Percentiles rank a stretch among this genome's conserved stretches.
phyloP scores from a whole-genome alignment of 305 asterid species.

The Plantago coronopus region DNA sequence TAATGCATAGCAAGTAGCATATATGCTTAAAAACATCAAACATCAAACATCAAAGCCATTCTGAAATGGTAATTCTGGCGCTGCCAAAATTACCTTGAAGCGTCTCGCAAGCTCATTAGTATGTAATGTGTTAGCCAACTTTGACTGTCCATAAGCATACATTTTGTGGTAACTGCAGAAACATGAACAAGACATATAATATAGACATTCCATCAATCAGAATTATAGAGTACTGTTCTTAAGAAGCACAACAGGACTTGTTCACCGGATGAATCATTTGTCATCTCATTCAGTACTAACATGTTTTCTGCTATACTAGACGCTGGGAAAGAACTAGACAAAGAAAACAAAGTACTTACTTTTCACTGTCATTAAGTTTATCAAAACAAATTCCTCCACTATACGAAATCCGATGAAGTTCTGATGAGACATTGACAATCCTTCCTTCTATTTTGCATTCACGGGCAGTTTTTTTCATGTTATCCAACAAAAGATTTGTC shows the following conservation, averaged over 20 bases:
- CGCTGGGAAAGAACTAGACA: conserved; percentile 3
- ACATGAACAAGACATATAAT: conserved; percentile 13
- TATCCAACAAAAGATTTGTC: conserved; percentile 69
- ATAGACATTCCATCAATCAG: background rate
- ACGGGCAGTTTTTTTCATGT: conserved; percentile 64
- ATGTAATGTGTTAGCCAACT: conserved; percentile 78
- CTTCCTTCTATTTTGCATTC: conserved; percentile 69
- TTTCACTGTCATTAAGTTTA: conserved; percentile 60
- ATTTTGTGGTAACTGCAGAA: conserved; percentile 50
- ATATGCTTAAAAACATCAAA: background rate
- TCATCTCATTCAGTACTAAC: conserved; percentile 7
- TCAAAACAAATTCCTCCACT: conserved; percentile 69
- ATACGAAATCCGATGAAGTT: conserved; percentile 40
- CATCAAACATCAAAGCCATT: conserved; percentile 2
- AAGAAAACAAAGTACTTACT: conserved; percentile 29
- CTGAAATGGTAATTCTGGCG: background rate
- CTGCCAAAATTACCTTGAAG: conserved; percentile 53
- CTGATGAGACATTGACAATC: conserved; percentile 71
- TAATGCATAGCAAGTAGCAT: background rate
- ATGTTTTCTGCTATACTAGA: background rate
- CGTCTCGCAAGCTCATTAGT: conserved; percentile 68
- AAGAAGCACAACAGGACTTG: background rate
- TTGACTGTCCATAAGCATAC: conserved; percentile 77
- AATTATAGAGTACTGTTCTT: no score
- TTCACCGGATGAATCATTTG: background rate